Evolutionary conservation across 129 eudicot species (phyloP).

Genomic region (Tagetes erecta): DNA sequence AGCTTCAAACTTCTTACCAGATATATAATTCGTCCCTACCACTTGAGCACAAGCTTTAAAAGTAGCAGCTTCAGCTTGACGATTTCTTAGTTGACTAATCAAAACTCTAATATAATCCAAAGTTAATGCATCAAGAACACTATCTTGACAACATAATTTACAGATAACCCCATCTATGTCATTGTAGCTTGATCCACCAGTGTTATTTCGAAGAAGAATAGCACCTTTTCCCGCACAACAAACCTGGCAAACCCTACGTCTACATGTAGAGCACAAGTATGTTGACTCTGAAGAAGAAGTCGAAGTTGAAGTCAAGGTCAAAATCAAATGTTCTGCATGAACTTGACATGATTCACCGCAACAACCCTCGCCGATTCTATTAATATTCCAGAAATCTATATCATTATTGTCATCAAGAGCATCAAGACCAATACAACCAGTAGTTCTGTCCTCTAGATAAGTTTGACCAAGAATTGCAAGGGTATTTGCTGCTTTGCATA

Average conservation of each 20-base stretch:
- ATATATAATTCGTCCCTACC: constrained; percentile 45
- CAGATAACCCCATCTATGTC: constrained; percentile 75
- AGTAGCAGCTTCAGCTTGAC: constrained; percentile 57
- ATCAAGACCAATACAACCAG: constrained; percentile 70
- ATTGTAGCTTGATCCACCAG: constrained; percentile 34
- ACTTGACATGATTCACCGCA: constrained; percentile 68
- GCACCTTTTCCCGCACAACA: constrained; percentile 96
- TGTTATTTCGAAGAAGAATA: constrained; percentile 56
- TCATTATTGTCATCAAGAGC: constrained; percentile 31
- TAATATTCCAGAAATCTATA: constrained; percentile 85
- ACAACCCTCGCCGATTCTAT: constrained; percentile 69
- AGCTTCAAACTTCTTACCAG: constrained; percentile 30
- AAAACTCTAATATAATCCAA: constrained; percentile 77
- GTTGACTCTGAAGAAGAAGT: constrained; percentile 35
- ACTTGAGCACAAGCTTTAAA: constrained; percentile 51
- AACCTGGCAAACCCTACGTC: constrained; percentile 66
- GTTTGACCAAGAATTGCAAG: constrained; percentile 85
- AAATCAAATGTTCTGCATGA: constrained; percentile 48
- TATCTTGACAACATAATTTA: constrained; percentile 69
- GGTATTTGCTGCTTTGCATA: constrained; percentile 57
- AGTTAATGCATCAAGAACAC: constrained; percentile 74
- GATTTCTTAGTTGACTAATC: constrained; percentile 56
- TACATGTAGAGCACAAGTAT: constrained; percentile 59
- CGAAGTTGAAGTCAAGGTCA: constrained; percentile 34
- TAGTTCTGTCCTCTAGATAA: constrained; percentile 64